Percentiles rank a stretch among this genome's conserved stretches.
phyloP scores from a whole-genome alignment of 768 basidiomycete species.

The Tulasnella sp. region DNA sequence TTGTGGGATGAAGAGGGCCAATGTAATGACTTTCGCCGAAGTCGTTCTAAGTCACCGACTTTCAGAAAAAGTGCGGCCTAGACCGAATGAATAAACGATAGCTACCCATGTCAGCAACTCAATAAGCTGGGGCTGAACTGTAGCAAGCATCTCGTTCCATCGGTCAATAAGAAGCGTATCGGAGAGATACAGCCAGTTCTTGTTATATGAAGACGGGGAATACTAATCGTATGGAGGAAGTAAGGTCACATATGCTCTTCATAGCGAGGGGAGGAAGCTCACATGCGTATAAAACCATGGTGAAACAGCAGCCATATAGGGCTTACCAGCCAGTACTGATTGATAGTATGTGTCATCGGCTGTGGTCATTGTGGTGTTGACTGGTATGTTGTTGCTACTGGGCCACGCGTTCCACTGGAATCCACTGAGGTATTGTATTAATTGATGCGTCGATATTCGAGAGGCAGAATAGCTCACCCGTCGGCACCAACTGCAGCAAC shows the following conservation, averaged over 20 bases:
- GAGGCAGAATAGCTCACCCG: too few relatives aligned
- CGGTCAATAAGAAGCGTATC: constrained; percentile 26
- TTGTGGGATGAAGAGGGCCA: constrained; percentile 24
- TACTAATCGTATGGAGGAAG: not conserved
- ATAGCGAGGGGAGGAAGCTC: constrained; percentile 5
- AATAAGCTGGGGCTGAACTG: constrained; percentile 23
- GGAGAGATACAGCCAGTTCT: constrained; percentile 29
- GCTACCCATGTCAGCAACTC: constrained; percentile 23
- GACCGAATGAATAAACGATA: too few relatives aligned
- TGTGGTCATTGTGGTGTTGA: constrained; percentile 20
- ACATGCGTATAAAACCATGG: constrained; percentile 26
- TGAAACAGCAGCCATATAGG: constrained; percentile 23
- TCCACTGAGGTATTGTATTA: not conserved
- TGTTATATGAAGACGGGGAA: constrained; percentile 24
- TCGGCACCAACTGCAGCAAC: too few relatives aligned
- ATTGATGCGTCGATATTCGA: too few relatives aligned
- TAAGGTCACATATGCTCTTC: not conserved
- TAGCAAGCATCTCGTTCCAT: constrained; percentile 26
- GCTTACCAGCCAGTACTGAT: constrained; percentile 17
- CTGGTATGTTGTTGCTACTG: constrained; percentile 24
- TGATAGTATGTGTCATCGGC: constrained; percentile 23
- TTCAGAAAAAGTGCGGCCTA: constrained; percentile 10
- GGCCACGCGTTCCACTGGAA: constrained; percentile 26
- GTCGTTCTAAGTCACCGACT: too few relatives aligned
- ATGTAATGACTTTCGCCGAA: constrained; percentile 27